phyloP scores from a whole-genome alignment of 495 filamentous ascomycete species.

The Aspergillus ostianus region DNA sequence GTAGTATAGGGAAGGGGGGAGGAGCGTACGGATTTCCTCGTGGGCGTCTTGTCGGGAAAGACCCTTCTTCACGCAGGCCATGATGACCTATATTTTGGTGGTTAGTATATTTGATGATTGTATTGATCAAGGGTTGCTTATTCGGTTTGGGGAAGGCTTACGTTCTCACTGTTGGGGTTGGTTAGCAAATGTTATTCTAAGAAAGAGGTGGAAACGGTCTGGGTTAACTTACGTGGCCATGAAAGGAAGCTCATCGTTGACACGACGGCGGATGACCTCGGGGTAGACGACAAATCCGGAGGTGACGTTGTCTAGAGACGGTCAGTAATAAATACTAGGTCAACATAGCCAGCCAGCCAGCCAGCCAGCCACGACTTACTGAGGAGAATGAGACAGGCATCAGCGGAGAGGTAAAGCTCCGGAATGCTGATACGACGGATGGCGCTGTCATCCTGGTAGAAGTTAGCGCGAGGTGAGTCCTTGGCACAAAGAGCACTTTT shows the following conservation, averaged over 20 bases:
- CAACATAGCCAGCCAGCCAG: not conserved
- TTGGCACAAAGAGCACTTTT: constrained; percentile 6
- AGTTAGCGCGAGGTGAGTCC: constrained; percentile 11
- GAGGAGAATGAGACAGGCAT: constrained; percentile 74
- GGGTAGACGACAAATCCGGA: constrained; percentile 86
- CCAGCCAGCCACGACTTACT: constrained; percentile 27
- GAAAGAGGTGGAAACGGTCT: not conserved
- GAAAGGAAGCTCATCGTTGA: constrained; percentile 83
- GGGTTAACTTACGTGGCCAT: constrained; percentile 65
- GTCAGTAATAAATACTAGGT: constrained; percentile 9
- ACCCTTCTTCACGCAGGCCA: constrained; percentile 75
- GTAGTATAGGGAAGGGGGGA: not conserved
- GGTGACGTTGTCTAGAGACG: constrained; percentile 65
- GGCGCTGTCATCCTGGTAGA: constrained; percentile 52
- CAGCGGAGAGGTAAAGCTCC: constrained; percentile 77
- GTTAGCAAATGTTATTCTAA: constrained; percentile 21
- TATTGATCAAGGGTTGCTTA: not conserved
- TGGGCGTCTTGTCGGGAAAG: constrained; percentile 85
- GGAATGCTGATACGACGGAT: constrained; percentile 73
- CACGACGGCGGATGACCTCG: constrained; percentile 63
- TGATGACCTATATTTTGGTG: constrained; percentile 61
- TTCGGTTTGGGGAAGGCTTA: constrained; percentile 13
- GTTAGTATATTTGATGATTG: constrained; percentile 14
- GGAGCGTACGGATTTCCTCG: constrained; percentile 66
- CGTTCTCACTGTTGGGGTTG: constrained; percentile 37